Evolutionary conservation across 148 eudicot species (phyloP).

Genomic region (Chenopodium formosanum): DNA sequence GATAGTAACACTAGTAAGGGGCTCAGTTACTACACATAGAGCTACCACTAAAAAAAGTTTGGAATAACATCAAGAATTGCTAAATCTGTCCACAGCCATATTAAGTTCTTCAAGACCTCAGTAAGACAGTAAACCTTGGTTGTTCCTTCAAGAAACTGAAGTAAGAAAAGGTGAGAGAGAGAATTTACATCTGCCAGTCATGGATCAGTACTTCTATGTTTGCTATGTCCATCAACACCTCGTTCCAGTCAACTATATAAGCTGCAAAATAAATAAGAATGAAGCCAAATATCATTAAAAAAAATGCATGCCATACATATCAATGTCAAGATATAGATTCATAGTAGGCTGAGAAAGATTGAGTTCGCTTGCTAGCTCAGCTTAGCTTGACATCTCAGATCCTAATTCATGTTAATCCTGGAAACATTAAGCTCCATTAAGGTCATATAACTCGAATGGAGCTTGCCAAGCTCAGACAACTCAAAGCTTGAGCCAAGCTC

Average conservation of each 20-base stretch:
- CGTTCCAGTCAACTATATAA: neutral
- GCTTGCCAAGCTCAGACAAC: neutral
- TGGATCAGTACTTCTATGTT: neutral
- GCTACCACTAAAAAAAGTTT: neutral
- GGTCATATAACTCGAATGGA: neutral
- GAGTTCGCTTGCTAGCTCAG: neutral
- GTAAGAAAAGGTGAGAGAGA: neutral
- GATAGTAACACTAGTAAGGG: neutral
- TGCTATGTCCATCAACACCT: neutral
- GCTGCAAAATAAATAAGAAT: conserved; percentile 13
- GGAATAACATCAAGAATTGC: neutral
- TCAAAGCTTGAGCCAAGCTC: neutral
- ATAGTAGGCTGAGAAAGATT: neutral
- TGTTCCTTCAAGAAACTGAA: neutral
- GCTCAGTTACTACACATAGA: neutral
- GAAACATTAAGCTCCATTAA: neutral
- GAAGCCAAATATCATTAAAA: neutral
- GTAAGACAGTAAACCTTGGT: neutral
- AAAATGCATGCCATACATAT: neutral
- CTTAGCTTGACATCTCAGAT: neutral
- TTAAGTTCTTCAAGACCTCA: neutral
- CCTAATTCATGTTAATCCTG: neutral
- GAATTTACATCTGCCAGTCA: conserved; percentile 10
- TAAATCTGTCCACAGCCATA: neutral
- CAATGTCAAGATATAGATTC: neutral